These are phyloP conservation scores for Stephania japonica DNA, from an alignment of 164 flowering plant genomes.

Conservation along the genomic window DNA sequence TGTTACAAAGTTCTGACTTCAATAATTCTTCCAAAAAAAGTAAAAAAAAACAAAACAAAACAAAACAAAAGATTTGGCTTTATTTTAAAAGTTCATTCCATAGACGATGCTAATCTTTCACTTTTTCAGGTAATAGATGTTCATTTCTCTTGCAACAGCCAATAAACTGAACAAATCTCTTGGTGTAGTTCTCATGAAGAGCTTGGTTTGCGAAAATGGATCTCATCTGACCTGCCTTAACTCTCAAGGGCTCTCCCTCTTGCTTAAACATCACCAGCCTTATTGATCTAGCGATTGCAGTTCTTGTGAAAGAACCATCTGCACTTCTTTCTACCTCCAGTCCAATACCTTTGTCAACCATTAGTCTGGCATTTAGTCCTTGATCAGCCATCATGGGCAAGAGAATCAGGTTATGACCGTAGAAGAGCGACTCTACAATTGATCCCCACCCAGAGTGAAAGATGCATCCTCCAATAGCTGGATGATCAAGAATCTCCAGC, in stretches of 20 bases:
- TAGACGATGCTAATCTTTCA: background rate
- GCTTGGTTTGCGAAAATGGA: constrained; percentile 14
- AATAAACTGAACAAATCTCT: constrained; percentile 21
- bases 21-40: too few relatives aligned
- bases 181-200: constrained; percentile 23
- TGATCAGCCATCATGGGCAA: constrained; percentile 25
- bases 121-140: background rate
- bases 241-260: constrained; percentile 23
- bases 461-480: constrained; percentile 31
- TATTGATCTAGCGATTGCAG: constrained; percentile 25
- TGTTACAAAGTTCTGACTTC: background rate
- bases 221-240: constrained; percentile 10
- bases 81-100: background rate
- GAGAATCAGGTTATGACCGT: constrained; percentile 20
- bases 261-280: constrained; percentile 27
- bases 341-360: constrained; percentile 34
- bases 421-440: constrained; percentile 23
- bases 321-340: constrained; percentile 33
- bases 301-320: constrained; percentile 33
- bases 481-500: constrained; percentile 27
- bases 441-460: constrained; percentile 41
- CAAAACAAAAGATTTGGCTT: background rate
- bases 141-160: constrained; percentile 1
- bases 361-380: constrained; percentile 26
- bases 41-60: too few relatives aligned